Conservation (phyloP, 2,329 filamentous ascomycete genomes). For the Cadophora luteo-olivacea region DNA sequence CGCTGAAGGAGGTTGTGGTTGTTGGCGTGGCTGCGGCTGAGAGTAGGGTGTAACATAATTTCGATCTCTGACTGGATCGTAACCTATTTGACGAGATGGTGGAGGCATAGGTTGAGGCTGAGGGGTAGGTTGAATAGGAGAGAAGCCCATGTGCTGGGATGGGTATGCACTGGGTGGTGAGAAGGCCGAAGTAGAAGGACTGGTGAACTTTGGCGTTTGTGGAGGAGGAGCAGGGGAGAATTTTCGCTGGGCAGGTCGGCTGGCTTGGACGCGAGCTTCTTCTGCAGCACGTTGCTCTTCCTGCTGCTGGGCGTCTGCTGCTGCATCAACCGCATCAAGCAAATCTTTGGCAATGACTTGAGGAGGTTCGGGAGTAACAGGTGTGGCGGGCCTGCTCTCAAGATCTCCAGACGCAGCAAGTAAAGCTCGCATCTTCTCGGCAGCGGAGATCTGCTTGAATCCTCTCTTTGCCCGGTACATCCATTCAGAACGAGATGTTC, state of each 20-base stretch:
- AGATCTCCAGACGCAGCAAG: constrained; percentile 20
- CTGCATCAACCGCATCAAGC: constrained; percentile 19
- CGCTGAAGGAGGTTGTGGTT: constrained; percentile 21
- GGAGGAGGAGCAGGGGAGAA: neutral
- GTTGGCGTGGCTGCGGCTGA: constrained; percentile 25
- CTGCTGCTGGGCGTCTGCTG: neutral
- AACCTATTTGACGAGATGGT: constrained; percentile 29
- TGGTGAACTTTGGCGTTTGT: neutral
- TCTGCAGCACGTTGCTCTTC: constrained; percentile 16
- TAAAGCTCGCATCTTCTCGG: constrained; percentile 14
- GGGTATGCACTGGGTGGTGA: constrained; percentile 17
- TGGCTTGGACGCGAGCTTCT: constrained; percentile 11
- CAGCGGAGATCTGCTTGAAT: constrained; percentile 14
- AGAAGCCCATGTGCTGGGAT: constrained; percentile 1
- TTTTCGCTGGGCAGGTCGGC: neutral
- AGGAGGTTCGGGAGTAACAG: constrained; percentile 14
- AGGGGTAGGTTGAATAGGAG: constrained; percentile 12
- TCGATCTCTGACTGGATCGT: constrained; percentile 35
- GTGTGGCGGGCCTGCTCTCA: constrained; percentile 14
- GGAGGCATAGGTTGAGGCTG: constrained; percentile 13
- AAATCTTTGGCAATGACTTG: constrained; percentile 19
- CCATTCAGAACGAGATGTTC: constrained; percentile 34
- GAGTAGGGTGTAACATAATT: constrained; percentile 25
- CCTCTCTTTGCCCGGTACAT: constrained; percentile 23
- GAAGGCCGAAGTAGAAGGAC: neutral